phyloP scores from a whole-genome alignment of 805 yeast genomes.

The Lachancea mirantina region DNA sequence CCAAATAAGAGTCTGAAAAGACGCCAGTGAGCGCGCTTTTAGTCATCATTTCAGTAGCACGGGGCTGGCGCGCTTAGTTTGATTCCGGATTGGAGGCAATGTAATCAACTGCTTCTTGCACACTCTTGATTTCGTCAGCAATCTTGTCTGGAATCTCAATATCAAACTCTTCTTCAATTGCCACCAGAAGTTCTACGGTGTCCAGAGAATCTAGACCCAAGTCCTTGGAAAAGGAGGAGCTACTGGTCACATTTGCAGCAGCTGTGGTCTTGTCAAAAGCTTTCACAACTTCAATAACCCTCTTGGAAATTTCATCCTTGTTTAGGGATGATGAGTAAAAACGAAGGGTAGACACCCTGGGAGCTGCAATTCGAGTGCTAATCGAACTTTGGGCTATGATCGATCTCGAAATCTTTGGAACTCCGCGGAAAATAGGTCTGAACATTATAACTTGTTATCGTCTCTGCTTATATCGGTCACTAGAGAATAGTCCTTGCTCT shows the following conservation, averaged over 20 bases:
- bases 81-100: constrained; percentile 60
- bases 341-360: constrained; percentile 24
- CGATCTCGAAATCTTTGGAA: constrained; percentile 33
- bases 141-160: constrained; percentile 82
- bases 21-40: no score
- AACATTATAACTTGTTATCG: constrained; percentile 36
- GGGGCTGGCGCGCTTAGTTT: constrained; percentile 21
- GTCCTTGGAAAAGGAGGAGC: constrained; percentile 47
- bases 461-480: no score
- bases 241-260: constrained; percentile 33
- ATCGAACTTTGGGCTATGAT: constrained; percentile 31
- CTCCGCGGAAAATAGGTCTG: constrained; percentile 41
- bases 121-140: constrained; percentile 89
- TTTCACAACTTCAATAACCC: constrained; percentile 73
- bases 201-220: constrained; percentile 77
- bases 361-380: constrained; percentile 21
- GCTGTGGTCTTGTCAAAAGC: constrained; percentile 55
- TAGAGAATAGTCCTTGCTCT: no score
- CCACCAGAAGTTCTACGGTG: constrained; percentile 91
- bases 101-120: constrained; percentile 87
- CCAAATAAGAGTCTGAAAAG: no score
- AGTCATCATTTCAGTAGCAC: no score
- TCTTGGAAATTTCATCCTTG: constrained; percentile 70
- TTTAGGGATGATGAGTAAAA: constrained; percentile 60
- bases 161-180: constrained; percentile 88